phyloP scores from a whole-genome alignment of 1,284 basidiomycete genomes.

The Trichosporon sp. region DNA sequence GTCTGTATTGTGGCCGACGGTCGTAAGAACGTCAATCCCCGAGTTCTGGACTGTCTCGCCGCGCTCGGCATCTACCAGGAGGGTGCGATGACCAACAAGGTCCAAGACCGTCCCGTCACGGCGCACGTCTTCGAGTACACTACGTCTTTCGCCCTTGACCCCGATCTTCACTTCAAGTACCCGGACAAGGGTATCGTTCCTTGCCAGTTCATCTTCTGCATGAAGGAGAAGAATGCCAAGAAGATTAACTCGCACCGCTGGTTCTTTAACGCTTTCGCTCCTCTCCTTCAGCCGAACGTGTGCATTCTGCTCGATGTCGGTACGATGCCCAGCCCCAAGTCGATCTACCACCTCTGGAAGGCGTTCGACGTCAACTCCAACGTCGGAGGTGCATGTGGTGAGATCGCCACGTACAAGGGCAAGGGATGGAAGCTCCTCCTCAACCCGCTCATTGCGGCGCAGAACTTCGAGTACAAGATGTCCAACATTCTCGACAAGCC shows the following conservation, averaged over 20 bases:
- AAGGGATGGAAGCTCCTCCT: slow-evolving; percentile 71
- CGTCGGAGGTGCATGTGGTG: slow-evolving; percentile 89
- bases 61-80: slow-evolving; percentile 57
- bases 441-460: slow-evolving; percentile 84
- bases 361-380: slow-evolving; percentile 87
- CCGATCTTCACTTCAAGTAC: slow-evolving; percentile 85
- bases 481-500: slow-evolving; percentile 93
- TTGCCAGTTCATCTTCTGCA: slow-evolving; percentile 75
- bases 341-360: slow-evolving; percentile 89
- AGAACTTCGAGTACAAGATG: slow-evolving; percentile 87
- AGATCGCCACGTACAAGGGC: slow-evolving; percentile 89
- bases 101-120: slow-evolving; percentile 80
- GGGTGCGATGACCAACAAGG: slow-evolving; percentile 77
- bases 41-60: slow-evolving; percentile 78
- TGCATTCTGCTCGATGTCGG: slow-evolving; percentile 75
- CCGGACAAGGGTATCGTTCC: slow-evolving; percentile 90
- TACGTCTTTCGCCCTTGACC: slow-evolving; percentile 80
- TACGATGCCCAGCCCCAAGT: slow-evolving; percentile 72
- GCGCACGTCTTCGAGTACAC: slow-evolving; percentile 92
- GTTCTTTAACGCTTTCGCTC: slow-evolving; percentile 86
- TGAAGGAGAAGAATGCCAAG: slow-evolving; percentile 61
- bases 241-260: slow-evolving; percentile 94
- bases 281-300: slow-evolving; percentile 55
- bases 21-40: slow-evolving; percentile 82
- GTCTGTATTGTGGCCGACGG: slow-evolving; percentile 96